Evolutionary conservation across 345 rosid genomes (phyloP).

Genomic region (Melastoma malabathricum): DNA sequence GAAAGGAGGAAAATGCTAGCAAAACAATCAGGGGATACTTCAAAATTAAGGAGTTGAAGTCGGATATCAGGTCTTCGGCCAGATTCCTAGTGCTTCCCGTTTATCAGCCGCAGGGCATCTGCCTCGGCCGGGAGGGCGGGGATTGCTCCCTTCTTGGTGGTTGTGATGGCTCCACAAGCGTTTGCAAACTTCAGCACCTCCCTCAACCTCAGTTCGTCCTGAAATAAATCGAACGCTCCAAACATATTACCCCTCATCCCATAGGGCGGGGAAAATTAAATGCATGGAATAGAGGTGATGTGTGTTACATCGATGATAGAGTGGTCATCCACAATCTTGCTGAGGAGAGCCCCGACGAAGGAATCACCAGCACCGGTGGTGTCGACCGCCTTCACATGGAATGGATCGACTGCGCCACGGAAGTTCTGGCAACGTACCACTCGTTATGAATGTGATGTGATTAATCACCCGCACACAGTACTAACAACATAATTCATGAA

Average conservation of each 20-base stretch:
- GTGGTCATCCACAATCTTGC: slow-evolving; percentile 66
- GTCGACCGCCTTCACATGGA: slow-evolving; percentile 65
- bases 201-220: slow-evolving; percentile 71
- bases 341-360: slow-evolving; percentile 73
- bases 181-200: slow-evolving; percentile 63
- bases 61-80: too few species aligned
- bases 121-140: slow-evolving; percentile 73
- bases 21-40: too few species aligned
- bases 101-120: slow-evolving; percentile 39
- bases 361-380: slow-evolving; percentile 98
- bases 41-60: too few species aligned
- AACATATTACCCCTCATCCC: background rate
- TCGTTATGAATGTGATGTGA: too few species aligned
- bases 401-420: slow-evolving; percentile 66
- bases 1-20: too few species aligned
- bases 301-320: slow-evolving; percentile 49
- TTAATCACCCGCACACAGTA: too few species aligned
- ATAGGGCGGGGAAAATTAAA: too few species aligned
- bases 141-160: slow-evolving; percentile 94
- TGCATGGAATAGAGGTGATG: background rate
- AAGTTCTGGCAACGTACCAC: slow-evolving; percentile 28
- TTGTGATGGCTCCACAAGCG: slow-evolving; percentile 97
- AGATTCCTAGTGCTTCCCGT: slow-evolving; percentile 9
- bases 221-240: background rate
- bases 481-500: too few species aligned